Evolutionary conservation across 306 rosid genomes (phyloP), one percentile per base, ranked within the genome.

Genomic region (Cicer pinnatifidum): DNA sequence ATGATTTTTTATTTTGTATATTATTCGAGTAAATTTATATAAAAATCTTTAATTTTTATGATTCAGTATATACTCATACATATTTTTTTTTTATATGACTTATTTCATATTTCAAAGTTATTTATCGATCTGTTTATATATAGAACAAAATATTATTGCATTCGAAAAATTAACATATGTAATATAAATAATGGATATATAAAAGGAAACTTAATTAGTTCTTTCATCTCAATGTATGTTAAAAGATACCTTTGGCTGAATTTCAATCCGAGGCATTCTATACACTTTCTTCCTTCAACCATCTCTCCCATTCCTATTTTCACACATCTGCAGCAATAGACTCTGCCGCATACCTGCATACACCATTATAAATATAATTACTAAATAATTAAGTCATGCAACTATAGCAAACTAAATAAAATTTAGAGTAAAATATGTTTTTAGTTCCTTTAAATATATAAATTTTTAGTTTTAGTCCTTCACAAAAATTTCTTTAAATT

Each of bases 271-370:
- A 92, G 83, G 71, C 98, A 92, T 62, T 89, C 83, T 1, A 83
- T 51, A 67, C 98, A 92, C 82, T 92, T 92, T 68, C 96, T 88
- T 80, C 98, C 98, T 76, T 92, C 98, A 0, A 71, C 77, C 98
- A 92, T 90, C 35, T 88, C 95, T 53, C 92, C 95, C 98, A 92
- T 92, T 51, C 96, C 98, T 16, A 50, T 45, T 47, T 72, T 75
- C 66, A 90, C 78, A 69, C 97, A 92, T n/a, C 75, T 84, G 80
- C 94, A 77, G 71, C 97, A 92, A 75, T 90, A 90, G 48, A 82
- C 96, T 83, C 97, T 85, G 33, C 94, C 97, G 51, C 96, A 90
- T 47, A 87, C 96, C 97, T 90, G 70, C 70, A 79, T 56, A 23
- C 58, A 45, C 48, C 77, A 52, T 6, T 39, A 38, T 50, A 56